Evolutionary conservation across 2,329 filamentous ascomycete genomes (phyloP).

Genomic region (Penicillium oxalicum): DNA sequence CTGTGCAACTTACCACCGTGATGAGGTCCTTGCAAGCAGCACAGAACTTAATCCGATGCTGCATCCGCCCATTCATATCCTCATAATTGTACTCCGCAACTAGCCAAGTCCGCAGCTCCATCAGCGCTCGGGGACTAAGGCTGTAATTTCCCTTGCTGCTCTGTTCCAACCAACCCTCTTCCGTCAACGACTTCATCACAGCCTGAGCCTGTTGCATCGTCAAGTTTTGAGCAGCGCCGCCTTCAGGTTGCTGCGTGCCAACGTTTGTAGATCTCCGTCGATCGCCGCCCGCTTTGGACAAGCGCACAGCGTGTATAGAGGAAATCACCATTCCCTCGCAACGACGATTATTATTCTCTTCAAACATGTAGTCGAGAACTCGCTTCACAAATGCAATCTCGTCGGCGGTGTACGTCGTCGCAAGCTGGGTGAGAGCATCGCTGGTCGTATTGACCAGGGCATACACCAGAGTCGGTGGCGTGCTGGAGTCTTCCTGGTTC

Average conservation of each 20-base stretch:
- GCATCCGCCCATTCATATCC: slow-evolving; percentile 48
- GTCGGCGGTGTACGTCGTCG: slow-evolving; percentile 71
- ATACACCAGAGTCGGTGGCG: slow-evolving; percentile 55
- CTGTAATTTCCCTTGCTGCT: slow-evolving; percentile 67
- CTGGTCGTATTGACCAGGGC: slow-evolving; percentile 83
- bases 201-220: slow-evolving; percentile 72
- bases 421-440: slow-evolving; percentile 78
- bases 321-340: slow-evolving; percentile 79
- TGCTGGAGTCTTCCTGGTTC: slow-evolving; percentile 3
- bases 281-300: slow-evolving; percentile 46
- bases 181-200: slow-evolving; percentile 62
- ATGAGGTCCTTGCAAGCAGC: slow-evolving; percentile 84
- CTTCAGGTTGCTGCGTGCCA: slow-evolving; percentile 32
- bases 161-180: slow-evolving; percentile 79
- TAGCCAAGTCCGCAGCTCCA: slow-evolving; percentile 81
- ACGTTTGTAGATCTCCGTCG: slow-evolving; percentile 44
- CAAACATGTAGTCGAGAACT: slow-evolving; percentile 85
- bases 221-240: slow-evolving; percentile 47
- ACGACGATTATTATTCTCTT: slow-evolving; percentile 72
- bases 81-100: slow-evolving; percentile 83
- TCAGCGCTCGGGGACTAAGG: slow-evolving; percentile 67
- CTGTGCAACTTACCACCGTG: slow-evolving; percentile 52
- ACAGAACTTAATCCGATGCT: slow-evolving; percentile 77
- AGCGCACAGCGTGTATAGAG: slow-evolving; percentile 68
- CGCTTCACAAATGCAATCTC: slow-evolving; percentile 88